These are phyloP conservation scores for Syzygium jambos DNA, from an alignment of 345 rosid genomes.

Conservation along the genomic window DNA sequence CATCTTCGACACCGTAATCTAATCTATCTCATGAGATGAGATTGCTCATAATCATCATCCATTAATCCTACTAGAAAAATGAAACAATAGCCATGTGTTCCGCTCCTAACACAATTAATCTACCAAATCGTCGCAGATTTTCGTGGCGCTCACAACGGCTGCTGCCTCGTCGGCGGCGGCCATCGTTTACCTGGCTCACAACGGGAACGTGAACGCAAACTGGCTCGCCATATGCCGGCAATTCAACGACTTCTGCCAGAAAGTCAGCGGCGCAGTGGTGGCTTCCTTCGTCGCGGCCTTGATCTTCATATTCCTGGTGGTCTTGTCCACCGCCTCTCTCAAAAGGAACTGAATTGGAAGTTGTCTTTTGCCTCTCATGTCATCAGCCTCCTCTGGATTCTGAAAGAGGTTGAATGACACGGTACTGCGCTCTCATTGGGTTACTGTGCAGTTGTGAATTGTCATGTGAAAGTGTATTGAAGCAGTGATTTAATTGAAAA, in stretches of 20 bases:
- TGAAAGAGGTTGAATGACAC: background rate
- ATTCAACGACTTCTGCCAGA: constrained; percentile 32
- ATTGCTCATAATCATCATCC: background rate
- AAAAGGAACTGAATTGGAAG: constrained; percentile 2
- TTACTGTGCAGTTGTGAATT: background rate
- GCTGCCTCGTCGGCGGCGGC: constrained; percentile 31
- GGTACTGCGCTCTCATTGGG: background rate
- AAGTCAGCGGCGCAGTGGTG: constrained; percentile 37
- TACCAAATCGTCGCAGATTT: constrained; percentile 12
- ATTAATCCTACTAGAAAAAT: background rate
- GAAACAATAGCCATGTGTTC: background rate
- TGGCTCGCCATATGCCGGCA: constrained; percentile 52
- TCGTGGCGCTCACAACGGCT: constrained; percentile 15
- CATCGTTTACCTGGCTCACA: constrained; percentile 35
- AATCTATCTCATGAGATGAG: background rate
- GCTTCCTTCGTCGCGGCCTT: constrained; percentile 22
- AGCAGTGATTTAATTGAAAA: background rate
- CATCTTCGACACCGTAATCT: constrained; percentile 29
- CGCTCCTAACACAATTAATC: background rate
- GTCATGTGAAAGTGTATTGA: background rate
- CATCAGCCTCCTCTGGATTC: background rate
- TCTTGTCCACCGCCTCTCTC: constrained; percentile 37
- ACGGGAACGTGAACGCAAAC: constrained; percentile 29
- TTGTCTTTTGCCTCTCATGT: background rate
- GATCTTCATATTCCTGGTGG: constrained; percentile 16